These are phyloP conservation scores for Emergomyces pasteurianus DNA, from an alignment of 2,329 filamentous ascomycete genomes.

Conservation along the genomic window DNA sequence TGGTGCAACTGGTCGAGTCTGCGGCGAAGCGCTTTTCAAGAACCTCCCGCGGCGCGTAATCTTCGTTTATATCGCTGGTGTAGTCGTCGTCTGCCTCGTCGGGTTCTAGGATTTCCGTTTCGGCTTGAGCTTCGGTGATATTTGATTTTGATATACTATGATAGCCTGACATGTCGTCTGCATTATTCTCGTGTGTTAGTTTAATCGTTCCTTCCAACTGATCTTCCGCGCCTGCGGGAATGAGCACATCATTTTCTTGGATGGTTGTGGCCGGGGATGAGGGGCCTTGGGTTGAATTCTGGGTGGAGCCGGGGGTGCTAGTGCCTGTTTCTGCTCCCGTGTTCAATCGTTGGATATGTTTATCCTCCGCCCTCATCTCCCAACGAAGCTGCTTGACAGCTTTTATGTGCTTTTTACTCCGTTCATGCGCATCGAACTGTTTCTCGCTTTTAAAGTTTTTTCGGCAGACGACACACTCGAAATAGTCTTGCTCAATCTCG, in stretches of 20 bases:
- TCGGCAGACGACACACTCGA: constrained; percentile 51
- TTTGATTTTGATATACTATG: neutral
- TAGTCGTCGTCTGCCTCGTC: constrained; percentile 7
- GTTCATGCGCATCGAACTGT: constrained; percentile 83
- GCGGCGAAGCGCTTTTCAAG: constrained; percentile 27
- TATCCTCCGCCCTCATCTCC: constrained; percentile 74
- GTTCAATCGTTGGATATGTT: constrained; percentile 26
- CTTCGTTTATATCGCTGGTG: constrained; percentile 10
- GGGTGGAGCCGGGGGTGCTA: neutral
- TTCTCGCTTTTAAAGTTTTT: constrained; percentile 79
- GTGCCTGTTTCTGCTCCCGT: neutral
- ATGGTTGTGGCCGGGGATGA: neutral
- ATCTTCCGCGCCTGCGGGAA: neutral
- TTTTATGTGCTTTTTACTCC: constrained; percentile 92
- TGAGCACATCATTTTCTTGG: neutral
- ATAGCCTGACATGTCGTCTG: neutral
- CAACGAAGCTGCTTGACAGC: constrained; percentile 65
- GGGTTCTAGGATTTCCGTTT: constrained; percentile 3
- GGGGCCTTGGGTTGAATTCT: neutral
- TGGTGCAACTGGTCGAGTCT: constrained; percentile 11
- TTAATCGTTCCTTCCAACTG: neutral
- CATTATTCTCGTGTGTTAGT: neutral
- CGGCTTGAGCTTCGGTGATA: constrained; percentile 1
- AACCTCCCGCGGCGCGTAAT: constrained; percentile 33
- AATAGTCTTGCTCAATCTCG: constrained; percentile 42